phyloP scores from a whole-genome alignment of 2,329 filamentous ascomycete species.

The Zymoseptoria pseudotritici region DNA sequence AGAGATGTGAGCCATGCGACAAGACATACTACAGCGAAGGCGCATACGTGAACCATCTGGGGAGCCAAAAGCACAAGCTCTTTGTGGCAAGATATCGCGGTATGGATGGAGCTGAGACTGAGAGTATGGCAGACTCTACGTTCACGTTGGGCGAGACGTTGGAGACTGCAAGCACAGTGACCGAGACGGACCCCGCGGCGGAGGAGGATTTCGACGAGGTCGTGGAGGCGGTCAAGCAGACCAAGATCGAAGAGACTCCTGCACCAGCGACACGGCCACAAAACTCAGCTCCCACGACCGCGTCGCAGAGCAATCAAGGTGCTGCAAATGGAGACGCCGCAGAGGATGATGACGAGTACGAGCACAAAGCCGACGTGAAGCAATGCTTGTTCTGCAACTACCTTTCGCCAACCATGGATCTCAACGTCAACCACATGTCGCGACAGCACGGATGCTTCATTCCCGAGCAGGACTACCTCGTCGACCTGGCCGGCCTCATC shows the following conservation, averaged over 20 bases:
- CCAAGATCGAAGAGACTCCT: conserved; percentile 42
- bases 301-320: conserved; percentile 24
- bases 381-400: conserved; percentile 90
- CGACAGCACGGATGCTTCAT: conserved; percentile 93
- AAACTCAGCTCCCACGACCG: conserved; percentile 34
- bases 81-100: conserved; percentile 48
- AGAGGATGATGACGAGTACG: conserved; percentile 23
- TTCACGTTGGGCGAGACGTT: conserved; percentile 84
- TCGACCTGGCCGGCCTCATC: conserved; percentile 74
- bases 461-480: conserved; percentile 77
- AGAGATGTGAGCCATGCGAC: conserved; percentile 69
- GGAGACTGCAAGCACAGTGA: conserved; percentile 41
- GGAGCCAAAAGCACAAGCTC: conserved; percentile 80
- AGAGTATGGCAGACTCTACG: conserved; percentile 78
- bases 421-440: conserved; percentile 84
- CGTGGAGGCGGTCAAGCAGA: conserved; percentile 66
- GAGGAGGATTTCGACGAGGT: conserved; percentile 72
- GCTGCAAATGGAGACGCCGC: conserved; percentile 35
- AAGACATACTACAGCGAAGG: conserved; percentile 97
- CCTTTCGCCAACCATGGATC: conserved; percentile 63
- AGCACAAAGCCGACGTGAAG: conserved; percentile 35
- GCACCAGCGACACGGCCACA: conserved; percentile 30
- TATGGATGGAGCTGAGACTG: conserved; percentile 51
- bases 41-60: conserved; percentile 85
- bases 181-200: conserved; percentile 35